Conservation (phyloP, 495 filamentous ascomycete genomes). For the Usnea hakonensis region DNA sequence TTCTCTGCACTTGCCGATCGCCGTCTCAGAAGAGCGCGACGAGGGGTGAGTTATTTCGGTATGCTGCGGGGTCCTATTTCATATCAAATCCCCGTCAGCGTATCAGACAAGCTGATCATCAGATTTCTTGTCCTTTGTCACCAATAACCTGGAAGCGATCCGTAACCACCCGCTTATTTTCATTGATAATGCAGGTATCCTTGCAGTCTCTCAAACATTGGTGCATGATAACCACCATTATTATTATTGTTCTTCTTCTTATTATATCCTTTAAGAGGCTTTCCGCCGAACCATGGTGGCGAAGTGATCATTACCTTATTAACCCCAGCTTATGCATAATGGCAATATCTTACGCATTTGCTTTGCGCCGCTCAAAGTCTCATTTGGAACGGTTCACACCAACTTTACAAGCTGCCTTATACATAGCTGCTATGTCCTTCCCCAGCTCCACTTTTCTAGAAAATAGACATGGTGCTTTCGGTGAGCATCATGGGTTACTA, state of each 20-base stretch:
- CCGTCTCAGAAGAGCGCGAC: background rate
- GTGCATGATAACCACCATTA: no score
- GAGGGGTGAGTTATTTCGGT: background rate
- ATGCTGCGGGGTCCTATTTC: slow-evolving; percentile 2
- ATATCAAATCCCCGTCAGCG: background rate
- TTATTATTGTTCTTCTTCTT: background rate
- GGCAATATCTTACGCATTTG: background rate
- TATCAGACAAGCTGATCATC: slow-evolving; percentile 4
- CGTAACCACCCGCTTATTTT: background rate
- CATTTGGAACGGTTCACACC: slow-evolving; percentile 8
- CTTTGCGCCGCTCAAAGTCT: background rate
- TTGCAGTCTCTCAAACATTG: background rate
- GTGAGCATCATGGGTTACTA: background rate
- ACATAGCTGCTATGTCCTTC: no score
- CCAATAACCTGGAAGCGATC: slow-evolving; percentile 8
- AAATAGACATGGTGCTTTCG: background rate
- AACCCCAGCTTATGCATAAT: background rate
- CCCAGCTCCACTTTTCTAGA: background rate
- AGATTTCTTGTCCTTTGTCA: background rate
- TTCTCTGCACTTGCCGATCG: background rate
- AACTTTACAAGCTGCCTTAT: background rate
- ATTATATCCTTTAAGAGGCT: background rate
- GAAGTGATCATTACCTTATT: background rate
- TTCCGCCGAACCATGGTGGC: background rate
- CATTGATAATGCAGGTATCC: slow-evolving; percentile 11